Conservation (phyloP, 2,329 filamentous ascomycete genomes). For the Penicillium fuscoglaucum region DNA sequence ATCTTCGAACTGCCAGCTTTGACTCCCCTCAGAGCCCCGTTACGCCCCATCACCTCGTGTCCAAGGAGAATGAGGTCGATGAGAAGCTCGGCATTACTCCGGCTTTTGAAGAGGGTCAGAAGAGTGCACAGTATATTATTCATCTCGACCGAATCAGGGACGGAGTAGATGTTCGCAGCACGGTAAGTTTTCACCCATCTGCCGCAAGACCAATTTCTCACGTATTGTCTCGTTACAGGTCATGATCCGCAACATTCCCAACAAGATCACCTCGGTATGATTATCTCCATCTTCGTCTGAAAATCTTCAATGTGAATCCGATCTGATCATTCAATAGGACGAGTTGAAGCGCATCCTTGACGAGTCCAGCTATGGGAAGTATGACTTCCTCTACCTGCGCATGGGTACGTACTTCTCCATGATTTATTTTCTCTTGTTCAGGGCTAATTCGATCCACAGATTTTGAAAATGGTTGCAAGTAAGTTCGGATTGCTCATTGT, state of each 20-base stretch:
- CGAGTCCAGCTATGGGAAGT: constrained; percentile 73
- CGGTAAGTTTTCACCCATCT: constrained; percentile 1
- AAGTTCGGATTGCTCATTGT: constrained; percentile 38
- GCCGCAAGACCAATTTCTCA: constrained; percentile 2
- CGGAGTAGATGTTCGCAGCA: constrained; percentile 9
- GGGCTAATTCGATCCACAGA: constrained; percentile 47
- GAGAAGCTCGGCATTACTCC: background rate
- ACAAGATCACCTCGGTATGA: constrained; percentile 68
- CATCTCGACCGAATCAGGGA: background rate
- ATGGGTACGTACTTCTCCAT: constrained; percentile 56
- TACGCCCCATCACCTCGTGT: background rate
- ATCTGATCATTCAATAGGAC: constrained; percentile 42
- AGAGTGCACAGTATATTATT: background rate
- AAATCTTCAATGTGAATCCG: background rate
- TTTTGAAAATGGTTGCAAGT: constrained; percentile 82
- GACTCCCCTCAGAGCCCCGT: background rate
- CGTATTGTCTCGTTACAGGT: constrained; percentile 54
- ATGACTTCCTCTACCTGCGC: constrained; percentile 92
- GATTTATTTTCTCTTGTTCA: background rate
- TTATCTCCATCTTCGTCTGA: background rate
- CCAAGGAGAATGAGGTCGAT: background rate
- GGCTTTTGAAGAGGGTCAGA: background rate
- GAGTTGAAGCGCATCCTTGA: constrained; percentile 80
- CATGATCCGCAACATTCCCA: constrained; percentile 92
- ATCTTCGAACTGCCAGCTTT: background rate